These are phyloP conservation scores for Ustilago loliicola DNA, from an alignment of 1,284 basidiomycete species.

Conservation along the genomic window DNA sequence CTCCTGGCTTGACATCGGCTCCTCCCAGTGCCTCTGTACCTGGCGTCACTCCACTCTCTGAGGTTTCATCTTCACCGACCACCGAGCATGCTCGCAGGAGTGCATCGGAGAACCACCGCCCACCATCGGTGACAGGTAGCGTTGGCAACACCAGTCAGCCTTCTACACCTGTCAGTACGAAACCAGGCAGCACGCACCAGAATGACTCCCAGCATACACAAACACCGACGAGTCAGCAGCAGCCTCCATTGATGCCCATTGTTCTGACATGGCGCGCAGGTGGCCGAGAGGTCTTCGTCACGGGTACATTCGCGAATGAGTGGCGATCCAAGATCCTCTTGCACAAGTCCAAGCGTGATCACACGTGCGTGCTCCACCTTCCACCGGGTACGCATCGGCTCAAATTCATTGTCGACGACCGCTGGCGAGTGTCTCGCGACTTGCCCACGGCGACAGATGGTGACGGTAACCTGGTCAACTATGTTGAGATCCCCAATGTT, in stretches of 20 bases:
- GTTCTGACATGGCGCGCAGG: constrained; percentile 63
- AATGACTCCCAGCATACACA: constrained; percentile 15
- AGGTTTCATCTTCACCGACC: constrained; percentile 23
- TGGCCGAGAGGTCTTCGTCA: constrained; percentile 73
- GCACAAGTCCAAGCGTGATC: constrained; percentile 58
- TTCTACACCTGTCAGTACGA: constrained; percentile 33
- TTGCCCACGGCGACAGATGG: constrained; percentile 93
- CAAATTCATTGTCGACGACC: constrained; percentile 94
- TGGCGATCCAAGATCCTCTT: constrained; percentile 73
- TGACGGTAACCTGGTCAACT: constrained; percentile 94
- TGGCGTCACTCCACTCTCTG: constrained; percentile 33
- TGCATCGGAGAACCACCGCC: constrained; percentile 1
- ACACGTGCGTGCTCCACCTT: constrained; percentile 64
- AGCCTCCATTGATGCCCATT: constrained; percentile 43
- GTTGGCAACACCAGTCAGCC: constrained; percentile 30
- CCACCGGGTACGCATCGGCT: constrained; percentile 94
- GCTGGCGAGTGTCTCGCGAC: constrained; percentile 81
- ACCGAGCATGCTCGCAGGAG: constrained; percentile 9
- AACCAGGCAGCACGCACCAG: constrained; percentile 9
- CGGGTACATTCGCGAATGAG: constrained; percentile 76
- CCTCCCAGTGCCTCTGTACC: constrained; percentile 46
- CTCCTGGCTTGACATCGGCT: constrained; percentile 53
- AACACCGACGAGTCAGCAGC: constrained; percentile 14
- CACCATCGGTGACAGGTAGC: constrained; percentile 18
- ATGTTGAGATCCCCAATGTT: constrained; percentile 72